Evolutionary conservation across 2,329 filamentous ascomycete genomes (phyloP).

Genomic region (Stemphylium lycopersici): DNA sequence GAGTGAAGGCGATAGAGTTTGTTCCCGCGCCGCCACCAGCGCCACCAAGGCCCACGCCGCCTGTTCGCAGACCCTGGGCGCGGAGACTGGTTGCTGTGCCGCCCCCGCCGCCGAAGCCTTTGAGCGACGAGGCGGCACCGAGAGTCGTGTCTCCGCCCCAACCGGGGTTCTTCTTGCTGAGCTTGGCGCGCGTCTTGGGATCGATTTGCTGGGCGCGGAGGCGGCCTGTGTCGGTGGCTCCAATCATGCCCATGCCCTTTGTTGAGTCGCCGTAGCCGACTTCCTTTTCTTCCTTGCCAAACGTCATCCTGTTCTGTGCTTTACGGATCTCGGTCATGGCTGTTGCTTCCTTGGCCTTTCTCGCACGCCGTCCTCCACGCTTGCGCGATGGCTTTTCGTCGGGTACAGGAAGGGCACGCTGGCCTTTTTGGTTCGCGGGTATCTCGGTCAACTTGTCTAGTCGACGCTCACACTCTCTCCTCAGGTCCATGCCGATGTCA

Average conservation of each 20-base stretch:
- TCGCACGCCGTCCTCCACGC: constrained; percentile 83
- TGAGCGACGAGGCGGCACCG: constrained; percentile 68
- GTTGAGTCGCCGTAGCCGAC: constrained; percentile 90
- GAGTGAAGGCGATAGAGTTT: constrained; percentile 89
- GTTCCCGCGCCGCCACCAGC: constrained; percentile 72
- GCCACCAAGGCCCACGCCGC: constrained; percentile 74
- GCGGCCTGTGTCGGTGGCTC: constrained; percentile 83
- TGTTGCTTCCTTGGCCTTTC: constrained; percentile 94
- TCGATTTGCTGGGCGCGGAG: constrained; percentile 90
- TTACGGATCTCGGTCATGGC: constrained; percentile 97
- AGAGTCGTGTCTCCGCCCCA: constrained; percentile 77
- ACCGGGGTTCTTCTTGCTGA: constrained; percentile 93
- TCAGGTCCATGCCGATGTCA: constrained; percentile 79
- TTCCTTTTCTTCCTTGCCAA: constrained; percentile 94
- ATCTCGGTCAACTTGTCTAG: constrained; percentile 93
- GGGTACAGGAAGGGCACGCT: constrained; percentile 82
- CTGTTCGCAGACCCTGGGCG: constrained; percentile 78
- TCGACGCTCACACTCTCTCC: constrained; percentile 80
- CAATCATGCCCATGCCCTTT: constrained; percentile 93
- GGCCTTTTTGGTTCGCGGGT: constrained; percentile 81
- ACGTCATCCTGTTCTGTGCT: constrained; percentile 93
- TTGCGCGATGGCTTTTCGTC: constrained; percentile 96
- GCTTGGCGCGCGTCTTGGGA: constrained; percentile 87
- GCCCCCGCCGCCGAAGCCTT: constrained; percentile 74
- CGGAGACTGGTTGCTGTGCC: constrained; percentile 72